These are phyloP conservation scores for Zygosaccharomyces pseudorouxii DNA, from an alignment of 805 yeast genomes.

Conservation along the genomic window DNA sequence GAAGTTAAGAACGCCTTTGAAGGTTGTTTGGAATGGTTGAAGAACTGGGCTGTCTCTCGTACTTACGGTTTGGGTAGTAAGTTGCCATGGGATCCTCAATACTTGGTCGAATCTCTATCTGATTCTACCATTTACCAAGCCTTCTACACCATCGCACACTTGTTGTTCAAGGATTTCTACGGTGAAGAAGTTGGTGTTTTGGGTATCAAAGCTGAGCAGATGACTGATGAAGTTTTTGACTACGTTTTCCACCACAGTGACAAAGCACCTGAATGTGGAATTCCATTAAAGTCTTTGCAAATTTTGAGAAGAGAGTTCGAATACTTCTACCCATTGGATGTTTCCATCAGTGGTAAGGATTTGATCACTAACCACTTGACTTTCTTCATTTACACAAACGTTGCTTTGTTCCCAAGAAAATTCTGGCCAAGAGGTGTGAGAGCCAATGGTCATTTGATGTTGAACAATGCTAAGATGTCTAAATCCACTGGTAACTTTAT, in stretches of 20 bases:
- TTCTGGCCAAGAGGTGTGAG: constrained; percentile 95
- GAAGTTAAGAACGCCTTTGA: constrained; percentile 91
- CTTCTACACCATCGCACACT: constrained; percentile 83
- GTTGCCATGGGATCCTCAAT: constrained; percentile 95
- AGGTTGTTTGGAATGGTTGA: constrained; percentile 91
- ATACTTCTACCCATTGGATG: constrained; percentile 93
- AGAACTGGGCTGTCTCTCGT: constrained; percentile 97
- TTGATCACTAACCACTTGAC: constrained; percentile 96
- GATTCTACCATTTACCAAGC: constrained; percentile 96
- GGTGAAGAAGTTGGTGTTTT: constrained; percentile 74
- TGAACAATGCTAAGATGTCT: constrained; percentile 97
- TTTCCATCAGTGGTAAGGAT: constrained; percentile 91
- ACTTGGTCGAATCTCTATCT: constrained; percentile 88
- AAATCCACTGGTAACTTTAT: constrained; percentile 96
- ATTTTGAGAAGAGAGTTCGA: constrained; percentile 89
- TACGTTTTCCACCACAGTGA: constrained; percentile 77
- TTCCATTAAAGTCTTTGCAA: constrained; percentile 63
- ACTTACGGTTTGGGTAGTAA: constrained; percentile 92
- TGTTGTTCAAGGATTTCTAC: constrained; percentile 79
- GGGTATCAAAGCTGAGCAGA: constrained; percentile 69
- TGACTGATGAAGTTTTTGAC: constrained; percentile 93
- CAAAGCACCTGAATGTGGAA: constrained; percentile 45
- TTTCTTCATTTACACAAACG: constrained; percentile 88
- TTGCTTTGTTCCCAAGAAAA: constrained; percentile 84
- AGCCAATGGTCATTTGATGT: constrained; percentile 90